phyloP scores from a whole-genome alignment of 2,329 filamentous ascomycete genomes.

The Phoma sp. region DNA sequence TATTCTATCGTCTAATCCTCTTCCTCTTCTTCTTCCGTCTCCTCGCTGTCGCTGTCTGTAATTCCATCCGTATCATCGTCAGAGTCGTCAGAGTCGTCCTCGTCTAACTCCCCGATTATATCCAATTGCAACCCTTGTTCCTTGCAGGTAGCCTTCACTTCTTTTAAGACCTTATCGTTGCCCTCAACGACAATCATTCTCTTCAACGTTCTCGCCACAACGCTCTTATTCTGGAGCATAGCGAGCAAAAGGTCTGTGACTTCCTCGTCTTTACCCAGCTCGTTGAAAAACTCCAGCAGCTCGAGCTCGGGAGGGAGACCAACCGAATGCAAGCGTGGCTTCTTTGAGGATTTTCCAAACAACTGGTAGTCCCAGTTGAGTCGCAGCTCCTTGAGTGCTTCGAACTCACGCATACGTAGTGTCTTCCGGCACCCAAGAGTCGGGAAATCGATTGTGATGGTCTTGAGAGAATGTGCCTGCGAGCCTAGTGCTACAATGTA shows the following conservation, averaged over 20 bases:
- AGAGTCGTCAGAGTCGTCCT: neutral
- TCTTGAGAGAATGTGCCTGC: slow-evolving; percentile 35
- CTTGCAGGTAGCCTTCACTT: slow-evolving; percentile 35
- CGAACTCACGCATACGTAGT: slow-evolving; percentile 38
- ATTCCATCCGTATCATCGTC: neutral
- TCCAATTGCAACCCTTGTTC: slow-evolving; percentile 28
- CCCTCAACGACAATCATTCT: slow-evolving; percentile 36
- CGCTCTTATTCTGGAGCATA: slow-evolving; percentile 34
- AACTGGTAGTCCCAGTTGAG: slow-evolving; percentile 43
- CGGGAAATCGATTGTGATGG: slow-evolving; percentile 39
- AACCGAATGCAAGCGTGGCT: slow-evolving; percentile 39
- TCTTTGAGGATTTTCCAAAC: slow-evolving; percentile 40
- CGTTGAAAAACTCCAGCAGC: slow-evolving; percentile 40
- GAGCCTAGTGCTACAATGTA: slow-evolving; percentile 39
- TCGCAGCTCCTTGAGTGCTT: slow-evolving; percentile 30
- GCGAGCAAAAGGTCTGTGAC: slow-evolving; percentile 36
- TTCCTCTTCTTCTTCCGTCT: neutral
- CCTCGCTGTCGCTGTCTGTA: neutral
- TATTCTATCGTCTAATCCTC: neutral
- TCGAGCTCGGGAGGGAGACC: slow-evolving; percentile 38
- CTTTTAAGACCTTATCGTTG: slow-evolving; percentile 28
- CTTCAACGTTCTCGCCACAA: slow-evolving; percentile 34
- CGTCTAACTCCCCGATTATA: slow-evolving; percentile 58
- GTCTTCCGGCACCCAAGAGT: slow-evolving; percentile 36
- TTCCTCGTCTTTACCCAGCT: slow-evolving; percentile 39